A percentile compares a stretch with the other conserved stretches of the same genome.
Evolutionary conservation across 2,329 filamentous ascomycete species (phyloP).

Genomic region (Gnomoniopsis sp.): DNA sequence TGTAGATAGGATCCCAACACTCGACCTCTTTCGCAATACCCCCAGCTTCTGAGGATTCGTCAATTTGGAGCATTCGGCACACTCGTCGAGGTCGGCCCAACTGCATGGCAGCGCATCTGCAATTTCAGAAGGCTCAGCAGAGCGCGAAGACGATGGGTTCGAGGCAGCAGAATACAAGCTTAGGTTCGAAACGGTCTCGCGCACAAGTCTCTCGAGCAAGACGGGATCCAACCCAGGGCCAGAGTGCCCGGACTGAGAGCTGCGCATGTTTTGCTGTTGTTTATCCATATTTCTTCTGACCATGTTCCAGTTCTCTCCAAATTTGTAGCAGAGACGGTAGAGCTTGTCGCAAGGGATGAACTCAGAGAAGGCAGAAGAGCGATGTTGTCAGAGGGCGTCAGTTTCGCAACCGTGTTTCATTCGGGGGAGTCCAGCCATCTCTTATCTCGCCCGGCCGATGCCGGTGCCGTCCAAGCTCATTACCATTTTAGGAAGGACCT

Average conservation of each 20-base stretch:
- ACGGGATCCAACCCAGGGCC: neutral
- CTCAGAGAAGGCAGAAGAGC: neutral
- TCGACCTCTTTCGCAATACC: neutral
- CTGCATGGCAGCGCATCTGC: too few species aligned
- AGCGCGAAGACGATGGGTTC: neutral
- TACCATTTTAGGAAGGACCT: neutral
- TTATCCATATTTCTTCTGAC: neutral
- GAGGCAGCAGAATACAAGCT: neutral
- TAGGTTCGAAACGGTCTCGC: neutral
- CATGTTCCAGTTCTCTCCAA: neutral
- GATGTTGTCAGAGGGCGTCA: neutral
- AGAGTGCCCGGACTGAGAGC: neutral
- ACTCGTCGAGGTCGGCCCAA: neutral
- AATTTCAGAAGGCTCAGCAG: neutral
- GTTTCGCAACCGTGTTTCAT: neutral
- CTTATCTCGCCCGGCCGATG: neutral
- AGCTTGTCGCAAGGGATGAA: too few species aligned
- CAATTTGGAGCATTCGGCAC: neutral
- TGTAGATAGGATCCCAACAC: neutral
- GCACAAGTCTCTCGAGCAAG: neutral
- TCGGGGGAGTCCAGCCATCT: neutral
- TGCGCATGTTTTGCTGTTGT: neutral
- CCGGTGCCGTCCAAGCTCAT: neutral
- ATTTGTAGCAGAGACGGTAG: neutral
- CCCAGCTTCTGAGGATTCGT: neutral